Base-by-base conservation (phyloP, 441 rosid species). In the Macaranga tanarius region DNA sequence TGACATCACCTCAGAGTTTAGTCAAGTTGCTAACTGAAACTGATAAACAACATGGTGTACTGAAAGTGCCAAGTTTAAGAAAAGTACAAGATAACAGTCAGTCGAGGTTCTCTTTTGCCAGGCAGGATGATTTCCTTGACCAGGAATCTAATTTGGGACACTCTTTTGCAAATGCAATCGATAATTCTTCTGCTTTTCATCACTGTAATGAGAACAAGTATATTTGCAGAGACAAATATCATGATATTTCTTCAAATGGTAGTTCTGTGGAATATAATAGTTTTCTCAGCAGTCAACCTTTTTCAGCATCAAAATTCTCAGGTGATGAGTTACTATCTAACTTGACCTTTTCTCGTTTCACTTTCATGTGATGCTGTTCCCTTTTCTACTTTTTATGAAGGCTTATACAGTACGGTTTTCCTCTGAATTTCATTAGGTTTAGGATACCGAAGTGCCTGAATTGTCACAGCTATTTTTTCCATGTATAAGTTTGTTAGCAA, bases 61-160 rank as follows among this genome's bases (percentile, higher is more conserved):
- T 84, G 54, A 85, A 74, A 73, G 52, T 79, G 55, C 77, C 87
- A 19, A 73, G 80, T 84, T 76, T 84, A 72, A 79, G 90, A 76
- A 90, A 88, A 83, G 77, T 61, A 22, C 89, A 83, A 45, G 84
- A 81, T 69, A 85, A 78, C 72, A 77, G 73, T 72, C 97, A 94
- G 80, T 92, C 99, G 55, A 87, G 94, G 86, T 92, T 94, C 85
- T 94, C 97, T 20, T 90, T 94, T 83, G 99, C 99, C 0, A 84
- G 92, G 75, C 90, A 88, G 67, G 97, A 89, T 60, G 92, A 87
- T 48, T 66, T 84, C 19, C 75, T 63, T 65, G 73, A 79, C 72
- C 87, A 83, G 69, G 73, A 77, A 50, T 76, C 69, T 73, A 84
- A 77, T 47, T 22, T 75, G 60, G 86, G 80, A 57, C 80, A 70